Evolutionary conservation across 495 filamentous ascomycete genomes (phyloP), one percentile per base, ranked within the genome.

Genomic region (Annulohypoxylon bovei): DNA sequence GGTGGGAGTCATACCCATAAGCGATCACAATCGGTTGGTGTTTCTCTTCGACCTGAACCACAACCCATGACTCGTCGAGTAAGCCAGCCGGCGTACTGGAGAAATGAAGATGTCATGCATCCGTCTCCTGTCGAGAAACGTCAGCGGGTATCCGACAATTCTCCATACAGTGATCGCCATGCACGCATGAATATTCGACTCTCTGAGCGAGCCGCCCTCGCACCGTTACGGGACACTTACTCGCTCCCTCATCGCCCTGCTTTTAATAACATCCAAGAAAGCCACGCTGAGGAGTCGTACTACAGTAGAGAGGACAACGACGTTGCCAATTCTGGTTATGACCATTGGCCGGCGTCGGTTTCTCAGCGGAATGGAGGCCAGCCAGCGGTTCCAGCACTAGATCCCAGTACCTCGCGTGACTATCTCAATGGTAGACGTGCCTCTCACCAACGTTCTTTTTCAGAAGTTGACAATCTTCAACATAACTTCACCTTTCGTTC

Each of bases 1-100:
- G 40, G 6, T 42, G 49, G 33, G 20, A 53, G 56, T 16, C 50
- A 52, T 42, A 58, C 46, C 16, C 82, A 83, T 59, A 79, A 75
- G 60, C 76, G 82, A 30, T 78, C 82, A 5, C 80, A 81, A 68
- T 83, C 81, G 0, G 68, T 82, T 22, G 77, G 78, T 14, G 65
- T 75, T 11, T 39, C 70, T 52, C 72, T 65, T 42, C 55, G 44
- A 7, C 65, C 54, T 40, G 71, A 70, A 35, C 3, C 74, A 18
- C 63, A 63, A 12, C 57, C 62, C 7, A 75, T 73, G 75, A 33
- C 42, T 33, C 77, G 76, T 56, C 76, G 74, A 6, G 63, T 71
- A 22, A 79, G 77, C 76, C 76, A 78, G 58, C 70, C 75, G 3
- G 46, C 70, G 39, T 65, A 62, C 32, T 65, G 56, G 60, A 28